phyloP scores from a whole-genome alignment of 805 yeast species.

The Saturnispora halmiae region DNA sequence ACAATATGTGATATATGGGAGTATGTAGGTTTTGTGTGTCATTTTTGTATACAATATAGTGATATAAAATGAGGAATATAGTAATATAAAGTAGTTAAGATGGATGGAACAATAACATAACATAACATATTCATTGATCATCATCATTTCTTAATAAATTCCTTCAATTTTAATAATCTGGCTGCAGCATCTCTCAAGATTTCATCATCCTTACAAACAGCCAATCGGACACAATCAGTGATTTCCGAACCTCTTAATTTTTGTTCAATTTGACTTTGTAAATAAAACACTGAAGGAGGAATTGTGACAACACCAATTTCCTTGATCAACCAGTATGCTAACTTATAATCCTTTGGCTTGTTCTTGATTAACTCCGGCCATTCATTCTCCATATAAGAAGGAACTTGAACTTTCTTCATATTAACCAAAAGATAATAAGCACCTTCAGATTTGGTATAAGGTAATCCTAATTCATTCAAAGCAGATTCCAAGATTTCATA shows the following conservation, averaged over 20 bases:
- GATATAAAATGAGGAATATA: no score
- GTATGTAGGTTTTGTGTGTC: neutral
- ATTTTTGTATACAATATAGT: no score
- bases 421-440: conserved; percentile 89
- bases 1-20: neutral
- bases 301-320: conserved; percentile 93
- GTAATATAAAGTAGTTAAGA: no score
- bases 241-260: conserved; percentile 9
- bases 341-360: conserved; percentile 77
- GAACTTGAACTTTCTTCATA: conserved; percentile 72
- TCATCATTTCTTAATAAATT: conserved; percentile 3
- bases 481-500: conserved; percentile 63
- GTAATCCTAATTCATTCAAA: conserved; percentile 80
- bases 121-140: no score
- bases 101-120: no score
- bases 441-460: conserved; percentile 88
- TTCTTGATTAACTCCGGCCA: conserved; percentile 55
- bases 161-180: conserved; percentile 50
- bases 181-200: conserved; percentile 74
- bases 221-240: conserved; percentile 71
- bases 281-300: conserved; percentile 93
- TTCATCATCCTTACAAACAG: conserved; percentile 88
- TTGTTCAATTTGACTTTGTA: conserved; percentile 57
- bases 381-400: conserved; percentile 42
- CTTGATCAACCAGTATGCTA: conserved; percentile 87